phyloP scores from a whole-genome alignment of 2,329 filamentous ascomycete genomes.

The Daldinia sp. region DNA sequence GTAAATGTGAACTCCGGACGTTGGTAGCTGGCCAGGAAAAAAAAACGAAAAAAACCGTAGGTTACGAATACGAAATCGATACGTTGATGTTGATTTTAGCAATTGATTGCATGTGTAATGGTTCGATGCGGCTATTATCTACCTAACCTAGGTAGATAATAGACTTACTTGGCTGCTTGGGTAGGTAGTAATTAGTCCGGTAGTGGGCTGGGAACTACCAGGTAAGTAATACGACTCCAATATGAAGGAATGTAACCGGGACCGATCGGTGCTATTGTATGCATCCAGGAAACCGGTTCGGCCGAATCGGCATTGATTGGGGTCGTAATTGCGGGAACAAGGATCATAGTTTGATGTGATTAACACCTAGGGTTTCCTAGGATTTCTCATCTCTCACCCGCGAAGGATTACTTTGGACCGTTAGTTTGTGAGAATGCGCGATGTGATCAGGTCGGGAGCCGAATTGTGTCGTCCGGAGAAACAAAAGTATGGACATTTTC shows the following conservation, averaged over 20 bases:
- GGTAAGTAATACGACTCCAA: conserved; percentile 29
- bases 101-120: neutral
- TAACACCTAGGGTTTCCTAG: neutral
- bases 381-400: conserved; percentile 14
- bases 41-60: no score
- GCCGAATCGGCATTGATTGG: conserved; percentile 30
- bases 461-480: conserved; percentile 28
- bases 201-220: conserved; percentile 20
- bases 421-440: neutral
- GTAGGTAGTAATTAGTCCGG: conserved; percentile 19
- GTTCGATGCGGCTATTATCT: conserved; percentile 17
- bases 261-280: conserved; percentile 13
- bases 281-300: conserved; percentile 23
- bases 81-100: conserved; percentile 7
- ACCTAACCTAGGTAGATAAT: neutral
- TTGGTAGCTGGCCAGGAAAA: no score
- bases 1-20: no score
- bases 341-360: conserved; percentile 8
- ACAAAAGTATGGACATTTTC: conserved; percentile 24
- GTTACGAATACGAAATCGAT: conserved; percentile 14
- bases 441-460: neutral
- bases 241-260: conserved; percentile 24
- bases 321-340: neutral
- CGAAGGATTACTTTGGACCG: conserved; percentile 3
- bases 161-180: neutral